Base-by-base conservation (phyloP, 768 basidiomycete species). In the Lactifluus piperatus region DNA sequence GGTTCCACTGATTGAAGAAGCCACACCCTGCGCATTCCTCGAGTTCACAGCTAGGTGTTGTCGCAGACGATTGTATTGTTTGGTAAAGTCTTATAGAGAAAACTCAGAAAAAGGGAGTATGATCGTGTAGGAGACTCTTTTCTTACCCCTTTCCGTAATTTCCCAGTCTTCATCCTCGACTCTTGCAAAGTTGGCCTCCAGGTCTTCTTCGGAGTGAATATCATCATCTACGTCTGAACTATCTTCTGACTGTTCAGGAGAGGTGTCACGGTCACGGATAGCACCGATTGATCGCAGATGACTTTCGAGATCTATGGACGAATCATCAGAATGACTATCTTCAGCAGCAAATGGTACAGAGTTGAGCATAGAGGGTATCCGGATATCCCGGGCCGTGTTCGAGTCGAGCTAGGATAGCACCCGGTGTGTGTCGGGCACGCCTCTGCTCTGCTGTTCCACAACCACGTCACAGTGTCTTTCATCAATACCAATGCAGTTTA, bases 31-130 rank as follows among this genome's bases (percentile, higher is more conserved):
- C 0, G 82, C 87, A 56, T 77, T 82, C 2, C 90, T 88, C 18
- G 82, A 81, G 37, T 84, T 85, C 5, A 92, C 87, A 22, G 88
- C 89, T 57, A 91, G 85, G 70, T 97, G 91, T 70, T 97, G 94
- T 51, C 88, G 77, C 30, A 98, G 77, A 24, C 97, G 86, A 73
- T 98, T 98, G 73, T 90, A 99, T 67, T 97, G 94, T 73, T 98
- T 98, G 34, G 97, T 98, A 67, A 99, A 97, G 74, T 99, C 97
- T 97, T 70, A 51, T 62, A 26, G 30, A 32, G 24, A 26, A 24
- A 48, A 14, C 4, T 37, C 45, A 24, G 32, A 43, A 51, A 29
- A 37, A 39, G 22, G 5, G 5, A 52, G 50, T 46, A 64, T 56
- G 50, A 14, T 48, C 30, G 41, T 16, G 37, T 11, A 29, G 20